These are phyloP conservation scores for Circinella minor DNA, from an alignment of 371 early-diverging fungal genomes.

Conservation along the genomic window DNA sequence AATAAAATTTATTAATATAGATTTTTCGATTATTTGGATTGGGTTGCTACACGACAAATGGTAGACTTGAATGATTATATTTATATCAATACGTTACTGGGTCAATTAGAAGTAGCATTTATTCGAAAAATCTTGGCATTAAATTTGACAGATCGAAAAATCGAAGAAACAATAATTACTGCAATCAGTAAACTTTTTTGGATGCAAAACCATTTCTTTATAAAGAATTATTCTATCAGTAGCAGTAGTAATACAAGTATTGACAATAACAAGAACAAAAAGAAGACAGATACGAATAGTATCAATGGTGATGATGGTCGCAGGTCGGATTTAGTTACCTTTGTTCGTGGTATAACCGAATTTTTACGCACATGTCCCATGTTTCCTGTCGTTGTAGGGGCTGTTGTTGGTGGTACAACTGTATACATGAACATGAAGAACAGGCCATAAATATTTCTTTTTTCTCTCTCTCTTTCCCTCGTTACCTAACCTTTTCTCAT, in stretches of 20 bases:
- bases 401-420: constrained; percentile 30
- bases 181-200: constrained; percentile 85
- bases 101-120: constrained; percentile 65
- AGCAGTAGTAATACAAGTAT: background rate
- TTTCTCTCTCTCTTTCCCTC: too few relatives aligned
- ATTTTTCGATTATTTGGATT: constrained; percentile 75
- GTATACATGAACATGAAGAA: constrained; percentile 6
- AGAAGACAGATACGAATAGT: too few relatives aligned
- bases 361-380: constrained; percentile 15
- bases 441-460: background rate
- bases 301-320: background rate
- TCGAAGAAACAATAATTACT: constrained; percentile 46
- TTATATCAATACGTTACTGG: constrained; percentile 78
- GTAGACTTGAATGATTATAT: constrained; percentile 70
- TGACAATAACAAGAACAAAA: constrained; percentile 29
- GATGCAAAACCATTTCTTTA: constrained; percentile 86
- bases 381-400: constrained; percentile 32
- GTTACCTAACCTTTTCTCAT: background rate
- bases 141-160: constrained; percentile 41
- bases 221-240: constrained; percentile 60
- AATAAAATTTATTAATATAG: background rate
- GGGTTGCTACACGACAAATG: constrained; percentile 66
- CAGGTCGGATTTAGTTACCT: constrained; percentile 13
- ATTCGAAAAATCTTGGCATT: constrained; percentile 61
- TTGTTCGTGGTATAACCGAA: constrained; percentile 9